Conservation (phyloP, 345 rosid genomes). For the Erysimum cheiranthoides region DNA sequence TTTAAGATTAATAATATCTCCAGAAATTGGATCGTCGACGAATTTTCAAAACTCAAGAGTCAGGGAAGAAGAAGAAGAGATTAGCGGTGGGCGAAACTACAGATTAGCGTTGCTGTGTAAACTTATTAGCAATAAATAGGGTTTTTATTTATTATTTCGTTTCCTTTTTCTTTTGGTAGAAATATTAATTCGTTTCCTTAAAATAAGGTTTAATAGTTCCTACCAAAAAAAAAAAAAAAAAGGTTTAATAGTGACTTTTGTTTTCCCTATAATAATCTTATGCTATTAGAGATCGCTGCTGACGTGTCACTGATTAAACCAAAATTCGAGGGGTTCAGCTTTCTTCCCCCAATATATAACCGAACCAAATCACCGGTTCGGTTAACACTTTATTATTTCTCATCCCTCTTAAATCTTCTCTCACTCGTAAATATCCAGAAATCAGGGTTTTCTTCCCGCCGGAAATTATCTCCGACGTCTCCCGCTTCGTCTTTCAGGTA, state of each 20-base stretch:
- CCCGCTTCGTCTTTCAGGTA: constrained; percentile 13
- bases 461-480: constrained; percentile 14
- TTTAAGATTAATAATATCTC: background rate
- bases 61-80: constrained; percentile 23
- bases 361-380: no score
- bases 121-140: background rate
- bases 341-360: background rate
- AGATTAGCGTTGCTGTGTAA: constrained; percentile 6
- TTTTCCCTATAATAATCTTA: no score
- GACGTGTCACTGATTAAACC: constrained; percentile 23
- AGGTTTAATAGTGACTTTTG: background rate
- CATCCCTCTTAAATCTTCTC: background rate
- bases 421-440: background rate
- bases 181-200: no score
- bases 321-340: background rate
- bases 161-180: no score
- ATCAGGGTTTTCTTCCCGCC: constrained; percentile 40
- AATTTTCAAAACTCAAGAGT: background rate
- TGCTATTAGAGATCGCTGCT: no score
- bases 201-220: no score
- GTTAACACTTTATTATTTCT: constrained; percentile 2
- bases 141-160: background rate
- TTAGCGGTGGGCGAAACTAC: background rate
- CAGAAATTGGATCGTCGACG: background rate
- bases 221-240: no score